These are phyloP conservation scores for Paecilomyces sp. DNA, from an alignment of 2,329 filamentous ascomycete genomes.

Conservation along the genomic window DNA sequence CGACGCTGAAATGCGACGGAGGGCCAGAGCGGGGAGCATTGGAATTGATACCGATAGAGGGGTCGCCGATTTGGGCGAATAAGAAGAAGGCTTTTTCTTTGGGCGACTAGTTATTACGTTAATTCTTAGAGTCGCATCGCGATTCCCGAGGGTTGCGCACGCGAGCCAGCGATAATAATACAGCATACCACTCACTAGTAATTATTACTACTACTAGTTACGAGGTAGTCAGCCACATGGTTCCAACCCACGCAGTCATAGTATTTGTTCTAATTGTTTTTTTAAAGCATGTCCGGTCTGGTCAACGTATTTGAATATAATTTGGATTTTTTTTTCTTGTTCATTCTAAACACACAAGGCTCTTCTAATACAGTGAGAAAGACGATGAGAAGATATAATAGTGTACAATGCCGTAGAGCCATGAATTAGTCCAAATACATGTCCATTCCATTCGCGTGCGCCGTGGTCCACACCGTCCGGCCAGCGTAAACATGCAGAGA, in stretches of 20 bases:
- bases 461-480: neutral
- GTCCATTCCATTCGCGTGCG: neutral
- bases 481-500: neutral
- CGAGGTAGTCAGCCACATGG: too few relatives aligned
- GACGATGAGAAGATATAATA: neutral
- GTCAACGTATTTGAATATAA: neutral
- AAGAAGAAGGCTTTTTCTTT: neutral
- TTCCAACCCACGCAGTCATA: neutral
- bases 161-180: neutral
- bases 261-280: neutral
- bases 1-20: conserved; percentile 7
- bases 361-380: neutral
- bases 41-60: neutral
- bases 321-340: neutral
- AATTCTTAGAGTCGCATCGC: conserved; percentile 1
- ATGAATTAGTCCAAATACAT: neutral
- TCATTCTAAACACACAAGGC: neutral
- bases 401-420: neutral
- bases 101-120: neutral
- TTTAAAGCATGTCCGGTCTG: neutral
- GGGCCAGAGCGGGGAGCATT: conserved; percentile 13
- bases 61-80: neutral
- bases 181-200: neutral
- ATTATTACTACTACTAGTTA: too few relatives aligned
- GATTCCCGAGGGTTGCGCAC: neutral